Evolutionary conservation across 805 yeast species (phyloP), one percentile per base, ranked within the genome.

Genomic region (Nakazawaea peltata): DNA sequence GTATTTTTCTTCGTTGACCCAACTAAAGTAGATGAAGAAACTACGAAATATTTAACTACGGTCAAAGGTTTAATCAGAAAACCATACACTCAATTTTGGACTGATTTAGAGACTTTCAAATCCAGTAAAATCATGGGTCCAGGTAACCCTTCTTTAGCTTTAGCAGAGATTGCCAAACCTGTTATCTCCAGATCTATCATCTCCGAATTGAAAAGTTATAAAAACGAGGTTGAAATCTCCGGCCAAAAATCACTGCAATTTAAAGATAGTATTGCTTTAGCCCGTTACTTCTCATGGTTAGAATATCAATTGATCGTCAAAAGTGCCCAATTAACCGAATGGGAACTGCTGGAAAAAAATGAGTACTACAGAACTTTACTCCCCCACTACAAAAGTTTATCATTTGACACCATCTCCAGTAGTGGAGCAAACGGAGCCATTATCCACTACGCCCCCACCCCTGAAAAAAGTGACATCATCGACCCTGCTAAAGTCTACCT

Each of bases 231-330:
- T 2, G 98, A 92, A 54, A 63, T 85, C 14, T 54, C 61, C 31
- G 90, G 90, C 34, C 81, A 86, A 22, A 72, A 66, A 43, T 54
- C 59, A 4, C 92, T 96, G 1, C 98, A 92, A 52, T 60, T 73
- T 34, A 81, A 80, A 47, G 97, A 94, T 56, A 92, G 94, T 2
- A 66, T 80, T 27, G 87, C 92, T 0, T 61, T 86, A 21, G 67
- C 75, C 17, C 69, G 81, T 40, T 85, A 77, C 44, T 71, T 83
- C 41, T 72, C 95, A 0, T 92, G 97, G 97, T 59, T 90, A 18
- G 85, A 86, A 44, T 60, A 71, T 33, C 68, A 74, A 42, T 52
- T 84, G 22, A 51, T 53, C 2, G 61, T 54, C 19, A 48, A 54
- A 37, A 50, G 54, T 15, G 69, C 57, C 33, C 51, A 56, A 35